Evolutionary conservation across 208 protist genomes (phyloP).

Genomic region (Crithidia brevicula): DNA sequence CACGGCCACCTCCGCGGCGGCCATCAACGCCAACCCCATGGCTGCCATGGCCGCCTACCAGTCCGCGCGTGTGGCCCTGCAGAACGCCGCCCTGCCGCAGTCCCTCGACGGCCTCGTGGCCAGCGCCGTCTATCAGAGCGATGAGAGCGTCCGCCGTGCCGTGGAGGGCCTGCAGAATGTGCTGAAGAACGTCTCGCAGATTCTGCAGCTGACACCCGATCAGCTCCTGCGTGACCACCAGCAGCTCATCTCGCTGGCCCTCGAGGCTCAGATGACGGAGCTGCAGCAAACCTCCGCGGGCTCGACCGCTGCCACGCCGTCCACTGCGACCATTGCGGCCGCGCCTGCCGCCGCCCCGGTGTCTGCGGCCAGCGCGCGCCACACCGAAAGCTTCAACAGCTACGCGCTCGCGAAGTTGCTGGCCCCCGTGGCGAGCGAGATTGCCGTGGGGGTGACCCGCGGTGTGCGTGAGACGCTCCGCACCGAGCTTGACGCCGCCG

Average conservation of each 20-base stretch:
- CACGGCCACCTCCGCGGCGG: constrained; percentile 15
- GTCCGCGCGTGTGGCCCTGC: constrained; percentile 51
- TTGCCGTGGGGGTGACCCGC: constrained; percentile 65
- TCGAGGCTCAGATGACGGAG: constrained; percentile 93
- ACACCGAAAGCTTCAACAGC: constrained; percentile 64
- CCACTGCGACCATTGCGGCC: neutral
- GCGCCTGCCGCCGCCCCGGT: neutral
- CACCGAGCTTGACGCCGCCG: constrained; percentile 65
- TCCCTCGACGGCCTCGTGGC: constrained; percentile 70
- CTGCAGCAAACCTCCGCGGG: constrained; percentile 43
- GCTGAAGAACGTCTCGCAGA: constrained; percentile 73
- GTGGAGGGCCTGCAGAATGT: constrained; percentile 64
- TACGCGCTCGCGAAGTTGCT: constrained; percentile 62
- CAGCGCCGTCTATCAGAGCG: constrained; percentile 62
- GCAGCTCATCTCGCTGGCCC: constrained; percentile 75
- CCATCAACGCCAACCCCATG: constrained; percentile 30
- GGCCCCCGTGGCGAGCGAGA: constrained; percentile 60
- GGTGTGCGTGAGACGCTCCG: constrained; percentile 71
- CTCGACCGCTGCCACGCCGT: neutral
- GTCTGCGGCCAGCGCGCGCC: constrained; percentile 10
- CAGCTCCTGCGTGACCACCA: constrained; percentile 76
- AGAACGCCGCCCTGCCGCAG: constrained; percentile 77
- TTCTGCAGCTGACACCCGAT: constrained; percentile 71
- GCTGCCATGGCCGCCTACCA: constrained; percentile 25
- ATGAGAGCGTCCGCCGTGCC: constrained; percentile 58